phyloP scores from a whole-genome alignment of 306 rosid genomes.

The Prunus kanzakura region DNA sequence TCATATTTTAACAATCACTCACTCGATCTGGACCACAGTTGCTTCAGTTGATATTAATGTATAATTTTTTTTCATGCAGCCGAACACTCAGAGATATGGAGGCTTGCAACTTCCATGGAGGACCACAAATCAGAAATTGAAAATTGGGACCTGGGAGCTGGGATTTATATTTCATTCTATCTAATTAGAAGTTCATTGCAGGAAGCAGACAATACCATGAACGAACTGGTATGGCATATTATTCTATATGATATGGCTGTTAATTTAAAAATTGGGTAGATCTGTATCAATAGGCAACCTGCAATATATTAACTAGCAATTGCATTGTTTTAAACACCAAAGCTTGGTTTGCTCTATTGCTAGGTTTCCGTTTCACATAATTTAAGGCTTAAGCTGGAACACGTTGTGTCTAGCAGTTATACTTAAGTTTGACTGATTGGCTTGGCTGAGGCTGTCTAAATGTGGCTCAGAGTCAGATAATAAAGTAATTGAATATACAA shows the following conservation, averaged over 20 bases:
- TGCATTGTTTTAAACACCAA: not conserved
- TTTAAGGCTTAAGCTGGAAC: constrained; percentile 7
- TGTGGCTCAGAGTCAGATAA: not conserved
- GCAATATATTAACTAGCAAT: not conserved
- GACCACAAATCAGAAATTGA: constrained; percentile 92
- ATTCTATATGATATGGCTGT: not conserved
- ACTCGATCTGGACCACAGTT: not conserved
- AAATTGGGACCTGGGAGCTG: constrained; percentile 97
- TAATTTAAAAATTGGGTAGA: not conserved
- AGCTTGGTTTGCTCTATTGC: not conserved
- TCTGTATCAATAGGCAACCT: not conserved
- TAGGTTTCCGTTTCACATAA: constrained; percentile 9
- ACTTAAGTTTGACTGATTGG: not conserved
- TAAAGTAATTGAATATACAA: not conserved
- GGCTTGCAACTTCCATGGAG: constrained; percentile 80
- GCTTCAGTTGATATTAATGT: not conserved
- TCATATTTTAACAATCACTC: not conserved
- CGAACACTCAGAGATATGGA: constrained; percentile 76
- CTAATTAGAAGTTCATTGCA: constrained; percentile 66
- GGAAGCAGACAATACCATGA: constrained; percentile 51
- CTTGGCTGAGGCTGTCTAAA: not conserved
- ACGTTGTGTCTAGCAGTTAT: not conserved
- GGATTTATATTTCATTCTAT: constrained; percentile 83
- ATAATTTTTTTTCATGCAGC: constrained; percentile 45
- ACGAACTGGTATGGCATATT: constrained; percentile 55